Base-by-base conservation (phyloP, 129 eudicot species). In the Tanacetum coccineum region DNA sequence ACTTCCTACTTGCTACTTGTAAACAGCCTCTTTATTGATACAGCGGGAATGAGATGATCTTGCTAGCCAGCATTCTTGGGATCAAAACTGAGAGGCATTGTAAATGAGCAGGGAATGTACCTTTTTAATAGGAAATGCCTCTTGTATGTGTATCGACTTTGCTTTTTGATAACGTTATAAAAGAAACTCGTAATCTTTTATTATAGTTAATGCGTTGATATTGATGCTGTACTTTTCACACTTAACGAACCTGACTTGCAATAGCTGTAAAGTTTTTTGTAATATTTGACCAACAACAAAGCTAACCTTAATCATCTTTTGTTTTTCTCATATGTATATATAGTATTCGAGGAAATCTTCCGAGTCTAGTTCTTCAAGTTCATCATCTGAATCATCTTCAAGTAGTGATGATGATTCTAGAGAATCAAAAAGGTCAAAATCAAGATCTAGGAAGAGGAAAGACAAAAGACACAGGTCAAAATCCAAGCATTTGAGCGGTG, bases 341-440 rank as follows among this genome's bases (percentile, higher is more conserved):
- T 59, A 93, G 98, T 89, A 73, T 73, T 82, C 80, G 22, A 84
- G 85, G 84, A 80, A 78, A 80, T 87, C 82, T 15, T 87, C 95
- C 0, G 95, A 86, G 68, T 76, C 95, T 2, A 74, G 90, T 56
- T 88, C 87, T 62, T 82, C 97, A 75, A 82, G 91, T 70, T 90
- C 95, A 50, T 77, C 88, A 5, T 81, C 87, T 55, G 98, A 88
- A 1, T 22, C 25, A 72, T 82, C 85, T 59, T 88, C 98, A 39
- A 88, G 95, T 67, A 82, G 89, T 48, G 96, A 86, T 36, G 98
- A 88, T 48, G 90, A 71, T 60, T 67, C 79, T 36, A 70, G 89
- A 71, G 87, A 84, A 64, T 83, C 91, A 44, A 85, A 77, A 83
- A 81, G 85, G 80, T 85, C 97, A 55, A 87, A 67, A 42, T 90